A percentile compares a stretch with the other conserved stretches of the same genome.
Evolutionary conservation across 768 basidiomycete species (phyloP).

Genomic region (Postia placenta): DNA sequence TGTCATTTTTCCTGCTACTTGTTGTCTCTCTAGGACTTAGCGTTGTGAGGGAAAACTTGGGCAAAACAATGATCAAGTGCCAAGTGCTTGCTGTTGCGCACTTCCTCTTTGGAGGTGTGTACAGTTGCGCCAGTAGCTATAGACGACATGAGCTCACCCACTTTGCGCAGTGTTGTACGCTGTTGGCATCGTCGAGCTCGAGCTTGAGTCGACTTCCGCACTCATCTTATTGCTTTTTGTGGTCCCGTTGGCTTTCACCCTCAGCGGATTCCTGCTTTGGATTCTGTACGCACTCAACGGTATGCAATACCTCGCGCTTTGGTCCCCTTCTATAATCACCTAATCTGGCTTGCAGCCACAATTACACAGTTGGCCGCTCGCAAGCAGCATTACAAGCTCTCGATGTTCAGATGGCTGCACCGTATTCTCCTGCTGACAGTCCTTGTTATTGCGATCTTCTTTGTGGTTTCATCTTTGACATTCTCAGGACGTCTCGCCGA

Average conservation of each 20-base stretch:
- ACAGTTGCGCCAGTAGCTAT: no score
- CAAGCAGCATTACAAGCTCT: slow-evolving; percentile 80
- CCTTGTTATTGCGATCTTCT: slow-evolving; percentile 79
- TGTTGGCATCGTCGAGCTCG: slow-evolving; percentile 89
- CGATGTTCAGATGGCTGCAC: slow-evolving; percentile 86
- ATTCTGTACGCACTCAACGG: slow-evolving; percentile 88
- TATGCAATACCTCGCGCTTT: slow-evolving; percentile 21
- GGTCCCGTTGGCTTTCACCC: slow-evolving; percentile 88
- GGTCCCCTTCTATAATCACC: slow-evolving; percentile 4
- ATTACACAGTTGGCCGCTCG: slow-evolving; percentile 80
- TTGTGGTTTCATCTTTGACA: slow-evolving; percentile 85
- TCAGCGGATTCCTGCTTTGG: slow-evolving; percentile 96
- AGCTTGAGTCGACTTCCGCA: slow-evolving; percentile 86
- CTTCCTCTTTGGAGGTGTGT: slow-evolving; percentile 89
- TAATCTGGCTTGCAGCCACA: slow-evolving; percentile 68
- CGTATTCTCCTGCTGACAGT: slow-evolving; percentile 81
- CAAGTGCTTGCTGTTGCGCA: slow-evolving; percentile 78
- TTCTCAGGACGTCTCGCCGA: slow-evolving; percentile 90
- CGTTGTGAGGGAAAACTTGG: slow-evolving; percentile 86
- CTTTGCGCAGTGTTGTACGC: slow-evolving; percentile 73
- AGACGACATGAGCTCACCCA: no score
- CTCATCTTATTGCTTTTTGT: slow-evolving; percentile 84
- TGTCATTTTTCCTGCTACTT: slow-evolving; percentile 92
- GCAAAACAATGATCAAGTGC: slow-evolving; percentile 77
- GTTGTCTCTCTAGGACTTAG: slow-evolving; percentile 90